A percentile compares a stretch with the other conserved stretches of the same genome.
Conservation (phyloP, 805 yeast genomes). For the Saccharomycopsis sp. region DNA sequence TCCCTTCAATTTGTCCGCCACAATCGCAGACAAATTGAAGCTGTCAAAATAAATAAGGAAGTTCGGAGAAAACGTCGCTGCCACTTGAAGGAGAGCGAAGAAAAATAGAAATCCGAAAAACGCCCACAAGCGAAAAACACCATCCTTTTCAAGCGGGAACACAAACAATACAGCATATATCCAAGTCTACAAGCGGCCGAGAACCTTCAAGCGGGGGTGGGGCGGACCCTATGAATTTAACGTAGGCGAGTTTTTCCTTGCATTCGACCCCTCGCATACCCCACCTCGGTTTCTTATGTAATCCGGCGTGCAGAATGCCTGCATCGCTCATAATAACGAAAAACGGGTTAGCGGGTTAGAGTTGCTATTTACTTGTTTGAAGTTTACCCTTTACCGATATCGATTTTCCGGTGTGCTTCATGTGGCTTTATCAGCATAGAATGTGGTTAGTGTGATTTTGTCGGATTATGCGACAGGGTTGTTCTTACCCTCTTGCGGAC, state of each 20-base stretch:
- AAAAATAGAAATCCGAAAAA: neutral
- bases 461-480: neutral
- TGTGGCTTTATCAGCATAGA: too few relatives aligned
- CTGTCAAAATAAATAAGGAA: neutral
- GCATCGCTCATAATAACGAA: neutral
- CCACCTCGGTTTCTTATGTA: neutral
- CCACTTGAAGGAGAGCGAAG: neutral
- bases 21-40: neutral
- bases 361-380: neutral
- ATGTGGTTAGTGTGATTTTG: neutral
- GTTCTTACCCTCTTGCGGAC: neutral
- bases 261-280: neutral
- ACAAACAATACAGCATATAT: neutral
- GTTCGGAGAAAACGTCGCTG: neutral
- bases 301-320: neutral
- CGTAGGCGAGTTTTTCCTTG: neutral
- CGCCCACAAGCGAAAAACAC: neutral
- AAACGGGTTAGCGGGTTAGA: neutral
- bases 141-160: neutral
- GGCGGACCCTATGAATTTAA: neutral
- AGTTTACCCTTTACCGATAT: neutral
- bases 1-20: too few relatives aligned
- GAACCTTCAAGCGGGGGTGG: neutral
- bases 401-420: neutral
- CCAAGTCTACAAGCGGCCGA: neutral